Conservation (phyloP, 352 stramenopile species). For the Phytophthora fragariae region DNA sequence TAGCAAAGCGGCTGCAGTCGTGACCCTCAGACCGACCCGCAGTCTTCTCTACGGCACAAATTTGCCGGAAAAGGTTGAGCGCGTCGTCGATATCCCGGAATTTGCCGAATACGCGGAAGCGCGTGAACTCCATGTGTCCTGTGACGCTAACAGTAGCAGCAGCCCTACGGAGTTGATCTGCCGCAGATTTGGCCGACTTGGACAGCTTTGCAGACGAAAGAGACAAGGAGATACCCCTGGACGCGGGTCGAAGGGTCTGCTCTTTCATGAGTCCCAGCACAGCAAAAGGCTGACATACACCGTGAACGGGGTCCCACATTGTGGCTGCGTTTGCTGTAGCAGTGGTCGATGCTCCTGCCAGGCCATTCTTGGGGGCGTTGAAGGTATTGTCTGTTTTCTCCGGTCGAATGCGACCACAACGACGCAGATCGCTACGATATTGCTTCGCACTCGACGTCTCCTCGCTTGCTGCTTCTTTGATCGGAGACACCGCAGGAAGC, state of each 20-base stretch:
- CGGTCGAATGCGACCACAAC: slow-evolving; percentile 33
- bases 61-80: slow-evolving; percentile 71
- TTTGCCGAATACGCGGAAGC: slow-evolving; percentile 82
- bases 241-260: slow-evolving; percentile 17
- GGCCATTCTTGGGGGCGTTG: slow-evolving; percentile 30
- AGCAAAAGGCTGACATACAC: slow-evolving; percentile 76
- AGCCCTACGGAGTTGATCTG: slow-evolving; percentile 35
- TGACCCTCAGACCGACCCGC: slow-evolving; percentile 18
- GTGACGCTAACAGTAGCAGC: slow-evolving; percentile 8
- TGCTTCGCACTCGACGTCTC: slow-evolving; percentile 1
- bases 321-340: slow-evolving; percentile 18
- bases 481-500: slow-evolving; percentile 26
- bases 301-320: slow-evolving; percentile 81
- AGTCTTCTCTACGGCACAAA: slow-evolving; percentile 66
- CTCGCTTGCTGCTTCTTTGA: slow-evolving; percentile 18
- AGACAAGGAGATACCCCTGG: slow-evolving; percentile 20
- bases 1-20: slow-evolving; percentile 66
- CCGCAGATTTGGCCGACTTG: slow-evolving; percentile 34
- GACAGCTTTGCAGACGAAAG: slow-evolving; percentile 23
- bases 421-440: slow-evolving; percentile 34
- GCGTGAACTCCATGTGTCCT: slow-evolving; percentile 37
- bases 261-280: slow-evolving; percentile 74
- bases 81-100: slow-evolving; percentile 67
- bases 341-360: background rate
- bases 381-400: slow-evolving; percentile 42